Evolutionary conservation across 257 asterid species (phyloP).

Genomic region (Jacaranda copaia): DNA sequence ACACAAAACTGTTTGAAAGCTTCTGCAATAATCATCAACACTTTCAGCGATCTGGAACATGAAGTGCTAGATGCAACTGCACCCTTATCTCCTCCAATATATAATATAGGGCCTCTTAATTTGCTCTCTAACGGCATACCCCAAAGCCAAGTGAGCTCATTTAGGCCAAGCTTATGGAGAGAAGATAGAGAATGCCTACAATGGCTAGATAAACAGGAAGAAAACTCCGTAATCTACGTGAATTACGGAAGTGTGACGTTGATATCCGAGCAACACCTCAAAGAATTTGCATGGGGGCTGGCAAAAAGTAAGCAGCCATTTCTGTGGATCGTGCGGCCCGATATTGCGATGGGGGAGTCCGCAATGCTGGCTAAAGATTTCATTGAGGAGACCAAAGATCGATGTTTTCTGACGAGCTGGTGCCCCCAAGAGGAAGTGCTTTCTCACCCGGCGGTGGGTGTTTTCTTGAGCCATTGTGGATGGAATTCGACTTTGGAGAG

Average conservation of each 20-base stretch:
- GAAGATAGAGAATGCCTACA: constrained; percentile 40
- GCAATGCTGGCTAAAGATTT: constrained; percentile 42
- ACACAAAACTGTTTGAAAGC: constrained; percentile 28
- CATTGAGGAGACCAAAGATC: constrained; percentile 46
- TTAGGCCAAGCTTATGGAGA: constrained; percentile 43
- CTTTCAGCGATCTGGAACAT: constrained; percentile 40
- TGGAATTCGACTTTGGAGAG: constrained; percentile 53
- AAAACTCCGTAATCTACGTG: constrained; percentile 42
- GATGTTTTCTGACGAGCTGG: constrained; percentile 46
- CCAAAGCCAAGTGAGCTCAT: constrained; percentile 14
- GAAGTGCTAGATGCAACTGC: constrained; percentile 26
- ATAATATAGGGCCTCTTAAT: constrained; percentile 39
- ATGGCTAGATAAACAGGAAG: constrained; percentile 51
- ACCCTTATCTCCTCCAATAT: constrained; percentile 32
- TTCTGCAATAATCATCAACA: constrained; percentile 41
- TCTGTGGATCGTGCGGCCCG: constrained; percentile 55
- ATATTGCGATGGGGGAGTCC: constrained; percentile 43
- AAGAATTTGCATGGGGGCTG: constrained; percentile 61
- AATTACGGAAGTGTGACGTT: constrained; percentile 51
- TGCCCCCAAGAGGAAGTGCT: constrained; percentile 54
- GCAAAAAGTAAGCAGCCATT: constrained; percentile 51
- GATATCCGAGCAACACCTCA: constrained; percentile 40
- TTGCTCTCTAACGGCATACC: constrained; percentile 23
- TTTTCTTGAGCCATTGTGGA: constrained; percentile 50
- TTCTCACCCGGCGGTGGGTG: constrained; percentile 44